These are phyloP conservation scores for Aureobasidium sp. DNA, from an alignment of 2,329 filamentous ascomycete genomes.

Conservation along the genomic window DNA sequence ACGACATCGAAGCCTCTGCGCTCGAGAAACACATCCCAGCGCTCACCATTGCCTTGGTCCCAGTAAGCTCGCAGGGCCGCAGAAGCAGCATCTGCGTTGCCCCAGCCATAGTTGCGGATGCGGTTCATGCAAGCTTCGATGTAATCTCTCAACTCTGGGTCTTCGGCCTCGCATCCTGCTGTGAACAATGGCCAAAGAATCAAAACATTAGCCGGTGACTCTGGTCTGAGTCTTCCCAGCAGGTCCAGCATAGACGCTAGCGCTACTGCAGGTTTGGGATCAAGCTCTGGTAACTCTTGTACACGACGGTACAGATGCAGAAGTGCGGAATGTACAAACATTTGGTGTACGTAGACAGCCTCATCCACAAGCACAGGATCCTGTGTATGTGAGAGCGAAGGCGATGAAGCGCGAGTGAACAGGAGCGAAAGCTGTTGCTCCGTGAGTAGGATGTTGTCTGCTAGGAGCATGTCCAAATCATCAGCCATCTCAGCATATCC, in stretches of 20 bases:
- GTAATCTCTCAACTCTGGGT: neutral
- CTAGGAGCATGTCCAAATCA: conserved; percentile 1
- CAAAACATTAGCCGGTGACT: conserved; percentile 8
- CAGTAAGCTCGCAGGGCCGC: conserved; percentile 4
- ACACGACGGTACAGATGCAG: conserved; percentile 8
- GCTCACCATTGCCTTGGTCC: conserved; percentile 7
- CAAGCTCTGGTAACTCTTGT: neutral
- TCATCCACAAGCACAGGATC: neutral
- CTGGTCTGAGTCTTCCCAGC: neutral
- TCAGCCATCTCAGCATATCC: conserved; percentile 9
- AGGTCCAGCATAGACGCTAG: neutral
- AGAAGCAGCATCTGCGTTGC: conserved; percentile 4
- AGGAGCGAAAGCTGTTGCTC: conserved; percentile 5
- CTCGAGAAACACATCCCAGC: conserved; percentile 14
- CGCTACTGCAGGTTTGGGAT: conserved; percentile 8
- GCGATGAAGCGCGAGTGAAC: conserved; percentile 4
- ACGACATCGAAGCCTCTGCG: conserved; percentile 10
- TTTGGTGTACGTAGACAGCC: neutral
- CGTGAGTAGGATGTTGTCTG: conserved; percentile 8
- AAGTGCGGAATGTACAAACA: conserved; percentile 10
- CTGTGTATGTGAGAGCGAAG: neutral
- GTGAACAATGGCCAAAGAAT: conserved; percentile 14
- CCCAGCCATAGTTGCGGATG: conserved; percentile 2
- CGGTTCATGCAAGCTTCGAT: conserved; percentile 5
- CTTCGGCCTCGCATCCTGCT: conserved; percentile 13